phyloP scores from a whole-genome alignment of 371 early-diverging fungal species.

The Mucor indicus region DNA sequence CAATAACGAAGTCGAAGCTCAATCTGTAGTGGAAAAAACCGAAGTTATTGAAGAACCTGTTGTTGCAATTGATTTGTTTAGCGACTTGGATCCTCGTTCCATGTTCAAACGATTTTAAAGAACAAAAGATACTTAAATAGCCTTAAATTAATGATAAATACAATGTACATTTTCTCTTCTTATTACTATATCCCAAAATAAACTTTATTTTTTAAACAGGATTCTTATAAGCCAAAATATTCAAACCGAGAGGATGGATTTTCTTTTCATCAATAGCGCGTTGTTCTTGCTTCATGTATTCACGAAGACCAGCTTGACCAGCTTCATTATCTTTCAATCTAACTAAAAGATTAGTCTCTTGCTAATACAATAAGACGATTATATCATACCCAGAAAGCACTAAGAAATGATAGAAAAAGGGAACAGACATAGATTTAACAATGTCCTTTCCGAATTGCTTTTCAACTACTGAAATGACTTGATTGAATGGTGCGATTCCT shows the following conservation, averaged over 20 bases:
- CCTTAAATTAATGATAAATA: no score
- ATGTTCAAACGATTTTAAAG: slow-evolving; percentile 13
- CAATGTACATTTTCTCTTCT: no score
- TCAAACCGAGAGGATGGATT: slow-evolving; percentile 10
- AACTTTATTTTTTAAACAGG: no score
- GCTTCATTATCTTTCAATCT: slow-evolving; percentile 20
- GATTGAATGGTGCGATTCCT: slow-evolving; percentile 2
- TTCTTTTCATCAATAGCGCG: not conserved
- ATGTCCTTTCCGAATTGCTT: slow-evolving; percentile 16
- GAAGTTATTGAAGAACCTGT: not conserved
- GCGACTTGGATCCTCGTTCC: slow-evolving; percentile 12
- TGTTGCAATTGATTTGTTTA: slow-evolving; percentile 5
- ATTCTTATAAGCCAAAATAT: slow-evolving; percentile 13
- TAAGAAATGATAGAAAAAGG: slow-evolving; percentile 17
- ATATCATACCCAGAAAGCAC: slow-evolving; percentile 18
- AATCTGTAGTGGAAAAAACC: slow-evolving; percentile 2
- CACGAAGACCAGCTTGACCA: slow-evolving; percentile 8
- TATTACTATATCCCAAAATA: no score
- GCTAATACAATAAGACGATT: no score
- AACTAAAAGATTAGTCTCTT: no score
- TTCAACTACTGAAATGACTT: slow-evolving; percentile 6
- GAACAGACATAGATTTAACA: not conserved
- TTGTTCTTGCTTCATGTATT: slow-evolving; percentile 20
- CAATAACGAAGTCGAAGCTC: not conserved
- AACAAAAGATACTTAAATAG: no score